Conservation (phyloP, 345 rosid species). For the Eucalyptus fibrosa region DNA sequence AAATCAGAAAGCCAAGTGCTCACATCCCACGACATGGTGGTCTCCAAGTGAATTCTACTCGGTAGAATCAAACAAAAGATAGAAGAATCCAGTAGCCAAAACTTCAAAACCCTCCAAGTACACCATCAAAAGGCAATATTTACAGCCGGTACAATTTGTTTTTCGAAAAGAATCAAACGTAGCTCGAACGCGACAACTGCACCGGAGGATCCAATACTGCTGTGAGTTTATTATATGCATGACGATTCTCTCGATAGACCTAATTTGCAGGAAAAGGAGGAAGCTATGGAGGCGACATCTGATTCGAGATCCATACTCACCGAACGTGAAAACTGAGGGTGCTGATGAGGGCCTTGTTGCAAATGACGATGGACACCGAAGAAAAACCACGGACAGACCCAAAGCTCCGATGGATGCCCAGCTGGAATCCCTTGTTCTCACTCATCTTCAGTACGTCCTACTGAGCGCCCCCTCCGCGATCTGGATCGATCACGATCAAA, state of each 20-base stretch:
- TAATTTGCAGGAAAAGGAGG: neutral
- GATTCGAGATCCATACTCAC: constrained; percentile 12
- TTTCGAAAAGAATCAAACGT: neutral
- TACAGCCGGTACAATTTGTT: neutral
- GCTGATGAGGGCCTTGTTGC: constrained; percentile 99
- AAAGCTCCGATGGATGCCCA: constrained; percentile 93
- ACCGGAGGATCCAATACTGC: neutral
- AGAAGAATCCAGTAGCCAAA: neutral
- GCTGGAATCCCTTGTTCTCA: constrained; percentile 82
- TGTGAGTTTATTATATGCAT: neutral
- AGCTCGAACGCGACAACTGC: neutral
- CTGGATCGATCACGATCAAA: constrained; percentile 27
- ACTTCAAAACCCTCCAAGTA: neutral
- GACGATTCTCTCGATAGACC: neutral
- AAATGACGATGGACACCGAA: constrained; percentile 97
- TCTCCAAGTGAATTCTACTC: neutral
- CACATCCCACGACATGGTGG: neutral
- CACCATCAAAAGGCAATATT: neutral
- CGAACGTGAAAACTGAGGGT: constrained; percentile 95
- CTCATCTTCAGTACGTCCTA: constrained; percentile 58
- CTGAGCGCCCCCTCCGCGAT: constrained; percentile 4
- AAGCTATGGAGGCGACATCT: neutral
- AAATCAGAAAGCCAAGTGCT: neutral
- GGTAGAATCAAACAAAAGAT: neutral
- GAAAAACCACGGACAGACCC: constrained; percentile 93